Conservation (phyloP, 2,329 filamentous ascomycete genomes). For the Sarocladium strictum region DNA sequence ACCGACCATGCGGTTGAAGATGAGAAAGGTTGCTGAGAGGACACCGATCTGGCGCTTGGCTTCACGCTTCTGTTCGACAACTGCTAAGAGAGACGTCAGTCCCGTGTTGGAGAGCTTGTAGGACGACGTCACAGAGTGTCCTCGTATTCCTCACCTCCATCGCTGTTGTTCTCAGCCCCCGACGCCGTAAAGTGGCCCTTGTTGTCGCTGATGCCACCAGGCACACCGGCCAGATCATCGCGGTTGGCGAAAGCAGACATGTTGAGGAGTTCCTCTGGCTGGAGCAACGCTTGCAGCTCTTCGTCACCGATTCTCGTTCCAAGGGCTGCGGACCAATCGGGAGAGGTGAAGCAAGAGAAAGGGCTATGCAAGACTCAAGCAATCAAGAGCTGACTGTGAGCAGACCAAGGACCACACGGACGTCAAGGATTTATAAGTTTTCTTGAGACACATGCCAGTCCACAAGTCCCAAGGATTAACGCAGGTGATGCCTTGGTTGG, state of each 20-base stretch:
- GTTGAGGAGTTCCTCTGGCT: neutral
- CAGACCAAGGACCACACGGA: too few species aligned
- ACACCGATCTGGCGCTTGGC: conserved; percentile 50
- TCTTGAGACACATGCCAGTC: neutral
- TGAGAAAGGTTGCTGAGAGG: conserved; percentile 50
- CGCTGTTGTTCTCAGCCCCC: neutral
- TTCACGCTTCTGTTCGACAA: conserved; percentile 30
- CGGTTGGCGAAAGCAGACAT: neutral
- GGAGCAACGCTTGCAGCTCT: neutral
- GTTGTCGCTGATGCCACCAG: neutral
- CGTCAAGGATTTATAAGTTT: neutral
- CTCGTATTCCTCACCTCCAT: neutral
- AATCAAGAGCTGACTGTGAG: too few species aligned
- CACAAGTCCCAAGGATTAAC: neutral
- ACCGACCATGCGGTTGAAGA: conserved; percentile 61
- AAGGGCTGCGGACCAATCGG: neutral
- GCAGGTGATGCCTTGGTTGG: neutral
- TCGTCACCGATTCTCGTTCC: neutral
- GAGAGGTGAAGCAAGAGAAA: neutral
- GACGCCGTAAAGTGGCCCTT: neutral
- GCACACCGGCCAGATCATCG: neutral
- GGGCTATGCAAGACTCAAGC: neutral
- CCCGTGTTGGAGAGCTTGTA: neutral
- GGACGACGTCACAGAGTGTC: neutral
- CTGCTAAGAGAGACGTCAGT: neutral